These are phyloP conservation scores for Aureobasidium pullulans DNA, from an alignment of 2,329 filamentous ascomycete species.

Conservation along the genomic window DNA sequence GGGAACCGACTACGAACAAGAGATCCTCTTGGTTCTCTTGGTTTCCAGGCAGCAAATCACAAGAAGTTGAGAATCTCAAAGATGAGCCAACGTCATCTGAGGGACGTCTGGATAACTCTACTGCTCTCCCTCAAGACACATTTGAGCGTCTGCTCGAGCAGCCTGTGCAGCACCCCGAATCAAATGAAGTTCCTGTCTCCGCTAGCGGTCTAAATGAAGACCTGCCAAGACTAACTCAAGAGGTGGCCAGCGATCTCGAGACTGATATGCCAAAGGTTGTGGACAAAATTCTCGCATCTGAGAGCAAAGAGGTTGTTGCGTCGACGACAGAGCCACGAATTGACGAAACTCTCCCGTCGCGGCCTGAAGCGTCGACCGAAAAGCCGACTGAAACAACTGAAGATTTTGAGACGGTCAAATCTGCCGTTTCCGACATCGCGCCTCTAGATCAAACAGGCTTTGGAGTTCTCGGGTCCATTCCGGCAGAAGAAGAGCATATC, in stretches of 20 bases:
- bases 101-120: neutral
- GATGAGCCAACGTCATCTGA: neutral
- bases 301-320: no score
- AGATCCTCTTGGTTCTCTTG: slow-evolving; percentile 6
- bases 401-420: neutral
- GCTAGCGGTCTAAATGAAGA: fast-evolving
- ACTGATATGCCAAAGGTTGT: neutral
- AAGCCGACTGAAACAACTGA: neutral
- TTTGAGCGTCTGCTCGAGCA: slow-evolving; percentile 6
- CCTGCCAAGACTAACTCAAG: neutral
- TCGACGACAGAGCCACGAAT: no score
- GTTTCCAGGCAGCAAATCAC: neutral
- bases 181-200: neutral
- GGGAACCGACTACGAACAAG: neutral
- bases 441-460: no score
- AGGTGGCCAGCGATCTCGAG: neutral
- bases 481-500: neutral
- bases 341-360: neutral
- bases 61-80: neutral
- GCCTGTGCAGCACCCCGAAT: neutral
- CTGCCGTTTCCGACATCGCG: neutral
- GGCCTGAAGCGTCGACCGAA: no score
- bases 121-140: neutral
- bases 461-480: no score
- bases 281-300: neutral